Conservation (phyloP, 495 filamentous ascomycete genomes). For the Penicillium cinerascens region DNA sequence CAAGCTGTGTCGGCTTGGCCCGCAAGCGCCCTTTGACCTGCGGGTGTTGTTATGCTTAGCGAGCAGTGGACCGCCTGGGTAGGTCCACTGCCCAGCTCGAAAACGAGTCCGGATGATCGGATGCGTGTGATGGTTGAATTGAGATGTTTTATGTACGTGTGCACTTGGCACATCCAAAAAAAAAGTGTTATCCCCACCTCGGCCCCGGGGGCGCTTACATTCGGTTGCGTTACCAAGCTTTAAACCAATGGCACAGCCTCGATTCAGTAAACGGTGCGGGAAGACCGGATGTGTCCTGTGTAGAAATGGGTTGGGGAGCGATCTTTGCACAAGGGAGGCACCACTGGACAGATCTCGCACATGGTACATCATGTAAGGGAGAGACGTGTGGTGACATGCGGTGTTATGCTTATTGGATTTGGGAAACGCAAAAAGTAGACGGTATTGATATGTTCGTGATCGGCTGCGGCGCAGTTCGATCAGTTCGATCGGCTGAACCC, state of each 20-base stretch:
- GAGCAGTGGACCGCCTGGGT: constrained; percentile 23
- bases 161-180: no score
- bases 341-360: constrained; percentile 21
- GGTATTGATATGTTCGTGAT: constrained; percentile 1
- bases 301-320: constrained; percentile 3
- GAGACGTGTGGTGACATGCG: constrained; percentile 14
- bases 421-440: background rate
- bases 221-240: background rate
- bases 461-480: constrained; percentile 2
- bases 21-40: constrained; percentile 20
- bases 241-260: background rate
- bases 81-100: constrained; percentile 16
- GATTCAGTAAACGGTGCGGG: constrained; percentile 7
- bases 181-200: background rate
- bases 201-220: background rate
- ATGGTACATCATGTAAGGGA: constrained; percentile 23
- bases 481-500: constrained; percentile 9
- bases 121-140: background rate
- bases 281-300: constrained; percentile 4
- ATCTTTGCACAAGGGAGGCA: constrained; percentile 4
- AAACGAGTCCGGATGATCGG: constrained; percentile 24
- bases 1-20: constrained; percentile 26
- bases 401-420: background rate
- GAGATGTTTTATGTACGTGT: background rate
- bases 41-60: constrained; percentile 22